These are phyloP conservation scores for Microcyclospora tardicrescens DNA, from an alignment of 2,329 filamentous ascomycete species.

Conservation along the genomic window DNA sequence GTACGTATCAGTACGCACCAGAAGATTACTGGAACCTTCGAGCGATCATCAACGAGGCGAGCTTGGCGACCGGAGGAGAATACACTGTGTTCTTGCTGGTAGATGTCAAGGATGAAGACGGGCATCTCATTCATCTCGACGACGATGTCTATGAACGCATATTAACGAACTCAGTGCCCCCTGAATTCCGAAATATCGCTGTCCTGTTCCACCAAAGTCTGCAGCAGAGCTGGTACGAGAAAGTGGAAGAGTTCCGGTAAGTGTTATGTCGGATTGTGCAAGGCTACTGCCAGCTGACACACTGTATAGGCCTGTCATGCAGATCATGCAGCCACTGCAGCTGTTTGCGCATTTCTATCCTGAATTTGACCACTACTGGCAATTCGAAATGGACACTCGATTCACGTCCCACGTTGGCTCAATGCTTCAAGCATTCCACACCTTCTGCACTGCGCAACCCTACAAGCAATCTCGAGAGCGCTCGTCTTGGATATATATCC, in stretches of 20 bases:
- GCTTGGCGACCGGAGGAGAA: slow-evolving; percentile 29
- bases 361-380: slow-evolving; percentile 65
- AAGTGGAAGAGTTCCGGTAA: slow-evolving; percentile 28
- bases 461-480: slow-evolving; percentile 45
- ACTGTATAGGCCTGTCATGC: slow-evolving; percentile 27
- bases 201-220: slow-evolving; percentile 55
- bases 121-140: slow-evolving; percentile 43
- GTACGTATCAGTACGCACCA: slow-evolving; percentile 29
- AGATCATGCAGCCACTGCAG: slow-evolving; percentile 55
- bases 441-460: slow-evolving; percentile 40
- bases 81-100: slow-evolving; percentile 32
- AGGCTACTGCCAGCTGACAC: no score
- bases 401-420: slow-evolving; percentile 69
- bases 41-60: slow-evolving; percentile 30
- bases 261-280: background rate
- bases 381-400: slow-evolving; percentile 71
- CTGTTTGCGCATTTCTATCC: slow-evolving; percentile 62
- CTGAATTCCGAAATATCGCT: slow-evolving; percentile 56
- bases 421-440: slow-evolving; percentile 50
- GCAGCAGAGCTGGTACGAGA: slow-evolving; percentile 33
- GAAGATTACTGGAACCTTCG: slow-evolving; percentile 31
- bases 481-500: slow-evolving; percentile 41
- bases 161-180: slow-evolving; percentile 49
- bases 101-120: slow-evolving; percentile 38
- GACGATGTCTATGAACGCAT: slow-evolving; percentile 44